Evolutionary conservation across 345 rosid species (phyloP).

Genomic region (Eucalyptus pauciflora): DNA sequence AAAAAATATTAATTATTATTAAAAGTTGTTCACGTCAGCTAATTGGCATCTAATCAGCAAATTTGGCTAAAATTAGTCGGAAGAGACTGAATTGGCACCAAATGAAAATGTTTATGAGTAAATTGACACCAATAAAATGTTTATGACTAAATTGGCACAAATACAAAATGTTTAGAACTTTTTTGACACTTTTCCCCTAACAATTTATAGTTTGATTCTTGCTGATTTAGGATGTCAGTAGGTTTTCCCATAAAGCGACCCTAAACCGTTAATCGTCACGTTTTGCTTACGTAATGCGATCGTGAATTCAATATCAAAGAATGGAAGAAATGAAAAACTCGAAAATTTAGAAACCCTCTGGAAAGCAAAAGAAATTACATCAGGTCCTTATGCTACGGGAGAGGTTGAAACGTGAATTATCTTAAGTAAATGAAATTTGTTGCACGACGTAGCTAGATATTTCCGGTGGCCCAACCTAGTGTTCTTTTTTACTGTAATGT

Average conservation of each 20-base stretch:
- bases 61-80: too few relatives aligned
- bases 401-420: neutral
- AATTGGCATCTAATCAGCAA: too few relatives aligned
- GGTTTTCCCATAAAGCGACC: neutral
- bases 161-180: too few relatives aligned
- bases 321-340: neutral
- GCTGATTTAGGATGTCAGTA: neutral
- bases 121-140: too few relatives aligned
- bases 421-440: neutral
- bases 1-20: too few relatives aligned
- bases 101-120: too few relatives aligned
- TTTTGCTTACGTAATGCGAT: neutral
- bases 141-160: too few relatives aligned
- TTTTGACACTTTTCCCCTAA: too few relatives aligned
- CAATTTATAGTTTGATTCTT: neutral
- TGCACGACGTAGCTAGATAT: neutral
- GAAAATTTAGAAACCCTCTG: neutral
- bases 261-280: neutral
- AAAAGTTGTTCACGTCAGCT: too few relatives aligned
- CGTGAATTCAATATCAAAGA: neutral
- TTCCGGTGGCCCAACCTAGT: neutral
- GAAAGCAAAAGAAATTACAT: too few relatives aligned
- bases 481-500: neutral
- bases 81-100: too few relatives aligned
- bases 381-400: neutral